These are phyloP conservation scores for Thuidium tamariscinum DNA, from an alignment of 225 moss, liverwort and hornwort genomes.

Conservation along the genomic window DNA sequence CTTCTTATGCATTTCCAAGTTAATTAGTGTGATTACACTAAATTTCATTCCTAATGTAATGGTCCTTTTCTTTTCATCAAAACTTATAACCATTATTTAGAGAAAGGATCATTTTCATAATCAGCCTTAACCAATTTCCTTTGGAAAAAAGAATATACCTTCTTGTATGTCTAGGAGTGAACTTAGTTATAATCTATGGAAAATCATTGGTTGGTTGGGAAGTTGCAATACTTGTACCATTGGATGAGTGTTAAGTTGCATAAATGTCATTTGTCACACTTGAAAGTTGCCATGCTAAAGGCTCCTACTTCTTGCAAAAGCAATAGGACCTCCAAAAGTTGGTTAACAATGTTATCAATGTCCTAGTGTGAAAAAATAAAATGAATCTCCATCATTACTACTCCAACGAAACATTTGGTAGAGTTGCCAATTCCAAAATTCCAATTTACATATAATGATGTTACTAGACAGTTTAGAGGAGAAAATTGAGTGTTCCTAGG, in stretches of 20 bases:
- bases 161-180: too few relatives aligned
- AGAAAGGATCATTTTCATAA: neutral
- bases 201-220: too few relatives aligned
- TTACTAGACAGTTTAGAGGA: neutral
- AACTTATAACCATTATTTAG: neutral
- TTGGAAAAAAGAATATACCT: too few relatives aligned
- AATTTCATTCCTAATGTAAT: neutral
- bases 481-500: neutral
- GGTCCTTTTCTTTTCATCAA: neutral
- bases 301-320: too few relatives aligned
- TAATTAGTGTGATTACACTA: neutral
- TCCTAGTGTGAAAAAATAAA: neutral
- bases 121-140: too few relatives aligned
- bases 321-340: too few relatives aligned
- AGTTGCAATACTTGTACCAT: too few relatives aligned
- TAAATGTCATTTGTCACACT: too few relatives aligned
- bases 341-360: neutral
- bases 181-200: too few relatives aligned
- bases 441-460: accelerated
- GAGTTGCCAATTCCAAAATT: neutral
- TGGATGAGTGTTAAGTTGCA: too few relatives aligned
- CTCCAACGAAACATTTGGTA: neutral
- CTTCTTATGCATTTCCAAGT: too few relatives aligned
- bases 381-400: neutral
- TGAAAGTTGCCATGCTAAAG: too few relatives aligned